These are phyloP conservation scores for Fusarium foetens DNA, from an alignment of 2,329 filamentous ascomycete genomes.

Conservation along the genomic window DNA sequence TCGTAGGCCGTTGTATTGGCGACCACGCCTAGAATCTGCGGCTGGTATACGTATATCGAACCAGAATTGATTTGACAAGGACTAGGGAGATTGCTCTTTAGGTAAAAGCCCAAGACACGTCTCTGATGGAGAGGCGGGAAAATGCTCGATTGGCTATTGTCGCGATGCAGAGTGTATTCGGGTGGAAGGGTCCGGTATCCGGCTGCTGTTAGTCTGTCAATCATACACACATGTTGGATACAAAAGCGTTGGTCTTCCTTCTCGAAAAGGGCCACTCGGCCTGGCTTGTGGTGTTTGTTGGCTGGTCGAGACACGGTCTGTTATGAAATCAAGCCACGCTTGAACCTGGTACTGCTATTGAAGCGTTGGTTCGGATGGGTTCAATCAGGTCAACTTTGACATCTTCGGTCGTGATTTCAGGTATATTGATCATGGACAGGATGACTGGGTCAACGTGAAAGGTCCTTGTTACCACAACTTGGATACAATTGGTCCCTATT, in stretches of 20 bases:
- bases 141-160: constrained; percentile 25
- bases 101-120: neutral
- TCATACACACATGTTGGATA: neutral
- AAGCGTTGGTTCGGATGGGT: neutral
- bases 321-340: constrained; percentile 13
- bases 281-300: neutral
- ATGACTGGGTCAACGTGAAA: neutral
- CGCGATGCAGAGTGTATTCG: constrained; percentile 23
- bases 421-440: neutral
- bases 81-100: constrained; percentile 32
- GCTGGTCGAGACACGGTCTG: neutral
- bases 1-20: constrained; percentile 42
- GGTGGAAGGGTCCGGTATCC: constrained; percentile 20
- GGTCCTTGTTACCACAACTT: neutral
- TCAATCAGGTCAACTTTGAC: neutral
- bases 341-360: neutral
- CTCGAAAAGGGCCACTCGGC: constrained; percentile 16
- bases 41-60: constrained; percentile 9
- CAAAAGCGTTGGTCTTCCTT: constrained; percentile 10
- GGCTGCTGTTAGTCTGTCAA: constrained; percentile 9
- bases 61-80: constrained; percentile 20
- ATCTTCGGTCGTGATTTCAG: neutral
- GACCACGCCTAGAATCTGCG: constrained; percentile 39
- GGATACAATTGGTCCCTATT: neutral
- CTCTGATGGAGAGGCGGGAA: constrained; percentile 25